Conservation (phyloP, 2,329 filamentous ascomycete species). For the Pyricularia pennisetigena region DNA sequence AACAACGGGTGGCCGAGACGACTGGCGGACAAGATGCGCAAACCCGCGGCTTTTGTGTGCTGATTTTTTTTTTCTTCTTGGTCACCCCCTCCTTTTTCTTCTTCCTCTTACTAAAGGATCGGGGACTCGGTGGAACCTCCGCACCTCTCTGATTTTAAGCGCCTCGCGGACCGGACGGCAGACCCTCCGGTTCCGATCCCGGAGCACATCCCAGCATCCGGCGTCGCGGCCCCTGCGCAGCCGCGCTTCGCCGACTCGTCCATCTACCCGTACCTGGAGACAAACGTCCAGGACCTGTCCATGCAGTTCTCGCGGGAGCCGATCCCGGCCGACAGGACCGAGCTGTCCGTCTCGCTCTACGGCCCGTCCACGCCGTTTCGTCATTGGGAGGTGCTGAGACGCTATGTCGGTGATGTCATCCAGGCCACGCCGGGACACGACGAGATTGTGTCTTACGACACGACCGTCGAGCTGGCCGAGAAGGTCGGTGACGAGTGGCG, state of each 20-base stretch:
- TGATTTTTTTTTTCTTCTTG: background rate
- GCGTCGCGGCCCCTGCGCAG: constrained; percentile 27
- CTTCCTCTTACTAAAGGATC: constrained; percentile 27
- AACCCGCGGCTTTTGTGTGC: background rate
- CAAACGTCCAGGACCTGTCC: constrained; percentile 47
- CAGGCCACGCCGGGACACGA: constrained; percentile 39
- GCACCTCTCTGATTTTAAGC: constrained; percentile 17
- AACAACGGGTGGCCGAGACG: background rate
- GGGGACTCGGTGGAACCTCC: constrained; percentile 33
- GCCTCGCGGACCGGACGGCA: constrained; percentile 33
- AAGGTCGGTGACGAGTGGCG: constrained; percentile 41
- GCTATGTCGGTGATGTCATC: constrained; percentile 43
- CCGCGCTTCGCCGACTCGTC: constrained; percentile 47
- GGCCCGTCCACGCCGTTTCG: constrained; percentile 51
- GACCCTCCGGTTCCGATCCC: constrained; percentile 39
- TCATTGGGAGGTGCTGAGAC: constrained; percentile 45
- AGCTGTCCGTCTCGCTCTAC: constrained; percentile 36
- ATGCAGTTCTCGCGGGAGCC: constrained; percentile 51
- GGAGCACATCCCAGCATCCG: constrained; percentile 29
- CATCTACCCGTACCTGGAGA: constrained; percentile 55
- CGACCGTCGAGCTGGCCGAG: constrained; percentile 49
- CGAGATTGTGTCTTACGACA: constrained; percentile 42
- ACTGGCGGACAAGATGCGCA: background rate
- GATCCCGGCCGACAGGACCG: constrained; percentile 32
- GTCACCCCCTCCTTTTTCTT: background rate